phyloP scores from a whole-genome alignment of 768 basidiomycete genomes.

The Pleurotus salmoneostramineus region DNA sequence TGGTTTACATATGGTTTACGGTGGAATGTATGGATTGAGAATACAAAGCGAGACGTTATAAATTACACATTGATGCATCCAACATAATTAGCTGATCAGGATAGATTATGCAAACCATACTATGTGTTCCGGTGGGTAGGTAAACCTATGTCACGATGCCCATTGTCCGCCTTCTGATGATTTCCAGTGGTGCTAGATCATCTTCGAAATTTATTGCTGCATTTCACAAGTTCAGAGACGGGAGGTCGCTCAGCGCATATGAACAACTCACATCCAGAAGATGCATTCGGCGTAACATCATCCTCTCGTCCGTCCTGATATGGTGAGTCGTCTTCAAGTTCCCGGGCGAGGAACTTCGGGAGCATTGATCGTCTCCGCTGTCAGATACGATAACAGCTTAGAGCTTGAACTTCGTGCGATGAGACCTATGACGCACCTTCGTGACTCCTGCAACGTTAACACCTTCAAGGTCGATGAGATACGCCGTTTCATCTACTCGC shows the following conservation, averaged over 20 bases:
- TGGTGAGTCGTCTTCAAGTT: conserved; percentile 7
- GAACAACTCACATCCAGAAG: background rate
- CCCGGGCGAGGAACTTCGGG: conserved; percentile 50
- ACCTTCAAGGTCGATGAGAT: conserved; percentile 60
- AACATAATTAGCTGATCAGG: background rate
- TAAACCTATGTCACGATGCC: background rate
- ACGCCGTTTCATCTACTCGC: conserved; percentile 61
- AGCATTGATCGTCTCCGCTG: conserved; percentile 76
- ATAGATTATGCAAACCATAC: conserved; percentile 3
- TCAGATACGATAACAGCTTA: background rate
- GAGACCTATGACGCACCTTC: conserved; percentile 43
- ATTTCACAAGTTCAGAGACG: background rate
- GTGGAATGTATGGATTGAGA: background rate
- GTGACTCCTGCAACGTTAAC: conserved; percentile 54
- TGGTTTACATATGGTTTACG: background rate
- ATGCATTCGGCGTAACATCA: background rate
- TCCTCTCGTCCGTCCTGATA: background rate
- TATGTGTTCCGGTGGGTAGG: background rate
- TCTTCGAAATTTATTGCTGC: background rate
- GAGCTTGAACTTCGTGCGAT: background rate
- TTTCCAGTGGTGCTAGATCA: conserved; percentile 4
- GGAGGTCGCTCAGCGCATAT: background rate
- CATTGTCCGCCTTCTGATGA: conserved; percentile 5
- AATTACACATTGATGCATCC: background rate
- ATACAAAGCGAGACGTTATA: background rate